Evolutionary conservation across 1,139 yeast genomes (phyloP).

Genomic region (Sugiyamaella castrensis): DNA sequence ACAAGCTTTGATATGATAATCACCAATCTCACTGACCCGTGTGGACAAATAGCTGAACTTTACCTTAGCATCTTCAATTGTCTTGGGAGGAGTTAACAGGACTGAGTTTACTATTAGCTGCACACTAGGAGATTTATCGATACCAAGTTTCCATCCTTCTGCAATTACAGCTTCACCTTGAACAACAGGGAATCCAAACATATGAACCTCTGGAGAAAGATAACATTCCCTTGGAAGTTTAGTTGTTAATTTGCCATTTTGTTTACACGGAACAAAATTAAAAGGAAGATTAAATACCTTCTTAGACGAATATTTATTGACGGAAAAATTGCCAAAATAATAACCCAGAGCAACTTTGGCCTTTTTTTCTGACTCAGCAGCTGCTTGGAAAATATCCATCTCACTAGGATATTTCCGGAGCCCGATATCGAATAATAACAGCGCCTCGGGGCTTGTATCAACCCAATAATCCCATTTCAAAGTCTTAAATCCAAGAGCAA

Average conservation of each 20-base stretch:
- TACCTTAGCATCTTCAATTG: slow-evolving; percentile 24
- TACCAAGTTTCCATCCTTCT: slow-evolving; percentile 37
- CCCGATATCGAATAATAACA: slow-evolving; percentile 35
- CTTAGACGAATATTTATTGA: slow-evolving; percentile 27
- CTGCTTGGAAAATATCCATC: slow-evolving; percentile 27
- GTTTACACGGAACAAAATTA: slow-evolving; percentile 29
- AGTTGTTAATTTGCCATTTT: slow-evolving; percentile 17
- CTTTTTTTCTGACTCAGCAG: slow-evolving; percentile 19
- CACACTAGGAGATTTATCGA: slow-evolving; percentile 32
- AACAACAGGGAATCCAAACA: slow-evolving; percentile 38
- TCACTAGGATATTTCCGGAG: slow-evolving; percentile 32
- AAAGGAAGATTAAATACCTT: slow-evolving; percentile 17
- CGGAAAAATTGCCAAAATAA: slow-evolving; percentile 29
- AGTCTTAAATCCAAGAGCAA: slow-evolving; percentile 33
- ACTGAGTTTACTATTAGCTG: slow-evolving; percentile 26
- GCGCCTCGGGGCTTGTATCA: slow-evolving; percentile 32
- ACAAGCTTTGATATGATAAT: slow-evolving; percentile 24
- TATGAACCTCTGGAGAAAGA: slow-evolving; percentile 24
- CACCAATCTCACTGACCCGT: slow-evolving; percentile 24
- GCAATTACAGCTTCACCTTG: slow-evolving; percentile 21
- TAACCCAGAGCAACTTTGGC: slow-evolving; percentile 31
- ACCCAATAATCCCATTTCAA: slow-evolving; percentile 37
- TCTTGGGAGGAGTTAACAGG: slow-evolving; percentile 28
- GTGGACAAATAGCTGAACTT: slow-evolving; percentile 36
- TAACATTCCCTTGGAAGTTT: slow-evolving; percentile 33